phyloP scores from a whole-genome alignment of 257 asterid species.

The Lithospermum erythrorhizon region DNA sequence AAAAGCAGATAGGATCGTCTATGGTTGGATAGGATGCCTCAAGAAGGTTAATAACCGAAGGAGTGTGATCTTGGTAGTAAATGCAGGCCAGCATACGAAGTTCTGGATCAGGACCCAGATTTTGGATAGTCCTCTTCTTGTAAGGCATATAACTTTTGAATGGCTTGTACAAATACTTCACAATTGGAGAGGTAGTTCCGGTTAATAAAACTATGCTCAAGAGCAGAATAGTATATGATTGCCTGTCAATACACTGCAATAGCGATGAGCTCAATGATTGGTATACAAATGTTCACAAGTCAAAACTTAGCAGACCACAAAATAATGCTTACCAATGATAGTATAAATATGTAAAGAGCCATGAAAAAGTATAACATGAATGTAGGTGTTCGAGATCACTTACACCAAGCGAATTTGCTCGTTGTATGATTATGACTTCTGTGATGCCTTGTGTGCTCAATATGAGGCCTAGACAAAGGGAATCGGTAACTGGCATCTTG shows the following conservation, averaged over 20 bases:
- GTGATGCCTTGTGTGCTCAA: conserved; percentile 35
- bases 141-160: conserved; percentile 12
- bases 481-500: conserved; percentile 16
- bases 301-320: too few species aligned
- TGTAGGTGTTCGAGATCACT: not conserved
- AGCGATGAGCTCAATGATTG: not conserved
- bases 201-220: conserved; percentile 18
- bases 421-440: conserved; percentile 24
- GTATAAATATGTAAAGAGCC: not conserved
- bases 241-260: conserved; percentile 24
- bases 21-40: conserved; percentile 24
- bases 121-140: conserved; percentile 19
- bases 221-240: conserved; percentile 23
- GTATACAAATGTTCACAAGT: not conserved
- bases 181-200: conserved; percentile 19
- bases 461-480: conserved; percentile 24
- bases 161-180: conserved; percentile 28
- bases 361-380: not conserved
- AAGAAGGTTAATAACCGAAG: conserved; percentile 19
- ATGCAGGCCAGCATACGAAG: conserved; percentile 30
- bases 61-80: conserved; percentile 23
- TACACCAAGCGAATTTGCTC: conserved; percentile 21
- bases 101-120: conserved; percentile 15
- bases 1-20: conserved; percentile 17
- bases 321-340: too few species aligned